Evolutionary conservation across 257 asterid species (phyloP), one percentile per base, ranked within the genome.

Genomic region (Vinca minor): DNA sequence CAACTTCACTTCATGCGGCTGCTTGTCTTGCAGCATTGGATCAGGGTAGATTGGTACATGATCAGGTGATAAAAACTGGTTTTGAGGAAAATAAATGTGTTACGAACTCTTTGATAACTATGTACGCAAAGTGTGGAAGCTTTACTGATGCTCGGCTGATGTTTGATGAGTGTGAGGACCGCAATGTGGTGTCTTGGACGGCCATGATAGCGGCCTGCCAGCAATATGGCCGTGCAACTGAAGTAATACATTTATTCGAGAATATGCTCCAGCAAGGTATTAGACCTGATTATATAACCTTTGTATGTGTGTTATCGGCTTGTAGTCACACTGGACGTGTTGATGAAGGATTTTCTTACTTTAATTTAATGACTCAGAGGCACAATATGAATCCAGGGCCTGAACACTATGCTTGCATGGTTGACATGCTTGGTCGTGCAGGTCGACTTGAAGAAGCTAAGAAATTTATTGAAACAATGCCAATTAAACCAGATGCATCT

Each of bases 101-200:
- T n/a, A 28, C 70, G 15, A 80, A 80, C 69, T 73, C 87, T 42
- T 66, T 78, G 67, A 65, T 74, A 26, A 68, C 84, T 9, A 71
- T 79, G 83, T 81, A 81, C 48, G 76, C 83, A 44, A 81, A 76
- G 72, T 81, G 87, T 66, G 89, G 87, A 48, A 74, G 84, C 79
- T 70, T 83, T 64, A 38, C 46, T 34, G 82, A 74, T 63, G 72
- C 83, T 64, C 65, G 59, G 34, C 60, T 49, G 58, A 81, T 71
- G n/a, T 83, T 80, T 65, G 58, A 71, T 9, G 76, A 73, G 67
- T 66, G 38, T 25, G 62, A 69, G 49, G 72, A 53, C 18, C 68
- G 66, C 32, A 78, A 74, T 44, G 86, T 80, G 47, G 79, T 83
- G 42, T 71, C 81, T n/a, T 80, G 86, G 84, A 80, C 83, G 0